phyloP scores from a whole-genome alignment of 139 green algal species.

The Volvox reticuliferus region DNA sequence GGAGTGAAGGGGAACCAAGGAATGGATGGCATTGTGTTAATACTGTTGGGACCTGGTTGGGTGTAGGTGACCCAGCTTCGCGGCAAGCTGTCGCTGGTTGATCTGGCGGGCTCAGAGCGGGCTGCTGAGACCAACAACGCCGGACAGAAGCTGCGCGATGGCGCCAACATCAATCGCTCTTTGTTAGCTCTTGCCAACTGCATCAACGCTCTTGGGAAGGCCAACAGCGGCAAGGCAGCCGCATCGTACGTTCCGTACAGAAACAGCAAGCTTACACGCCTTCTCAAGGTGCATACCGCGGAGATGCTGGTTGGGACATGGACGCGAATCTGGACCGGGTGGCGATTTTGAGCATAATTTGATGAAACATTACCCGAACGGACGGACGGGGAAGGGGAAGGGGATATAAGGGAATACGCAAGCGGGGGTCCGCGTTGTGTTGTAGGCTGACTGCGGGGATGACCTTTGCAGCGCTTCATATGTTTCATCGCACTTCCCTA shows the following conservation, averaged over 20 bases:
- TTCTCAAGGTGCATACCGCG: slow-evolving; percentile 62
- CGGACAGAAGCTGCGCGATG: slow-evolving; percentile 83
- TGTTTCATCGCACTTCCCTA: neutral
- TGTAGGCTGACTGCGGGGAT: neutral
- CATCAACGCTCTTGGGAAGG: slow-evolving; percentile 88
- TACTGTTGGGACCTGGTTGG: no score
- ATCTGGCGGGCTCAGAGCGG: slow-evolving; percentile 77
- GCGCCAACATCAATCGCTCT: slow-evolving; percentile 88
- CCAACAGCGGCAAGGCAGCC: slow-evolving; percentile 55
- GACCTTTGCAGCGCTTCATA: neutral
- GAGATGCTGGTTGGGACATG: neutral
- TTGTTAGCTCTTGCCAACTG: slow-evolving; percentile 91
- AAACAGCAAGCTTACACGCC: slow-evolving; percentile 85
- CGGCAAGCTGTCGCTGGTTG: slow-evolving; percentile 79
- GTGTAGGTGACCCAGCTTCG: slow-evolving; percentile 52
- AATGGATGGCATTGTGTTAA: no score
- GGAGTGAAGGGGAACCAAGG: no score
- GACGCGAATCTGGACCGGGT: no score
- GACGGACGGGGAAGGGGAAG: no score
- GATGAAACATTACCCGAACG: no score
- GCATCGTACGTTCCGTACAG: slow-evolving; percentile 81
- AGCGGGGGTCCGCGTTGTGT: neutral
- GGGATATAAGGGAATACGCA: slow-evolving; percentile 43
- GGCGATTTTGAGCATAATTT: no score
- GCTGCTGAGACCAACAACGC: slow-evolving; percentile 80